Evolutionary conservation across 108 stramenopile species (phyloP).

Genomic region (Seminavis robusta): DNA sequence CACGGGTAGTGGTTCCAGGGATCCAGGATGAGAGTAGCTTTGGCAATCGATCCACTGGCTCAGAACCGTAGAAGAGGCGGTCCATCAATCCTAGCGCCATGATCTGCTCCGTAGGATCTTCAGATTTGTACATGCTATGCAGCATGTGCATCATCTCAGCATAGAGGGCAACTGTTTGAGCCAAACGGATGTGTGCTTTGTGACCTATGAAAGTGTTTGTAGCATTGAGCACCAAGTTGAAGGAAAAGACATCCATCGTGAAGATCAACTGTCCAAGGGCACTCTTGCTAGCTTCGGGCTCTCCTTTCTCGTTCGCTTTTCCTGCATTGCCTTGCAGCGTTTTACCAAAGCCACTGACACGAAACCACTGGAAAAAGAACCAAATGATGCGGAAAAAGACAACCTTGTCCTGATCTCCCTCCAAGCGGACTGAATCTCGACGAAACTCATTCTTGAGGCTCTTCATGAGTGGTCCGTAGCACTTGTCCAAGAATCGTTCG

Average conservation of each 20-base stretch:
- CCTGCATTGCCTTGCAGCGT: constrained; percentile 1
- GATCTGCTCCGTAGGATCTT: constrained; percentile 71
- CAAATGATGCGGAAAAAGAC: constrained; percentile 79
- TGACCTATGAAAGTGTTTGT: constrained; percentile 64
- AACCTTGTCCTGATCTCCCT: constrained; percentile 63
- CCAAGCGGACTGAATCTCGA: constrained; percentile 74
- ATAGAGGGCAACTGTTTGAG: constrained; percentile 73
- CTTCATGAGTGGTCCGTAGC: constrained; percentile 88
- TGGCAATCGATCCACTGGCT: constrained; percentile 77
- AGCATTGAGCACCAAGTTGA: constrained; percentile 82
- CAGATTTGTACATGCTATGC: constrained; percentile 61
- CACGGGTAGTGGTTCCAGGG: constrained; percentile 65
- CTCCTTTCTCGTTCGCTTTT: not conserved
- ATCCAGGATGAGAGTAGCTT: constrained; percentile 67
- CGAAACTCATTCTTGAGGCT: constrained; percentile 89
- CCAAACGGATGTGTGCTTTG: constrained; percentile 61
- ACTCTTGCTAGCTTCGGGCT: not conserved
- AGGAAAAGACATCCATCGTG: constrained; percentile 91
- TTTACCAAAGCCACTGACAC: constrained; percentile 24
- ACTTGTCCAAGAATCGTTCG: constrained; percentile 54
- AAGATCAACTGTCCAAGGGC: constrained; percentile 65
- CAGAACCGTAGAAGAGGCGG: constrained; percentile 70
- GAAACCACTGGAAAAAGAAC: constrained; percentile 87
- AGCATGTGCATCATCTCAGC: constrained; percentile 81
- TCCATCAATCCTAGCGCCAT: constrained; percentile 87